Percentiles rank a stretch among this genome's conserved stretches.
phyloP scores from a whole-genome alignment of 108 stramenopile genomes.

The Phaeodactylum tricornutum region DNA sequence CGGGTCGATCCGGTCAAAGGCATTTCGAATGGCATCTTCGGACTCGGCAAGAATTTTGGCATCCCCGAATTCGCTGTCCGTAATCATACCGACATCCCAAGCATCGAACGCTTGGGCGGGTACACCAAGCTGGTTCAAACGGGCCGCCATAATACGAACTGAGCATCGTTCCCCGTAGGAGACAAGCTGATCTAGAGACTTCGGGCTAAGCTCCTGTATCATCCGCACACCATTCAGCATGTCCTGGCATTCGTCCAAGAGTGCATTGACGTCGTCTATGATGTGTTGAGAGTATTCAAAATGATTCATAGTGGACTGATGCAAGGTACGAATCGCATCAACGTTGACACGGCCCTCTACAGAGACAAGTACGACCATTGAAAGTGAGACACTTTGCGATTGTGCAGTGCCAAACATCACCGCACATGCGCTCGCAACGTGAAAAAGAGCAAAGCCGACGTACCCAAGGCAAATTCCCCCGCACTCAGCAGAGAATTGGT shows the following conservation, averaged over 20 bases:
- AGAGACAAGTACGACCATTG: too few relatives aligned
- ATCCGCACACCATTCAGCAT: conserved; percentile 87
- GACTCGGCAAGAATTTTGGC: conserved; percentile 64
- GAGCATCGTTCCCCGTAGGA: conserved; percentile 89
- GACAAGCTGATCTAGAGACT: conserved; percentile 85
- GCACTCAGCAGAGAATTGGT: conserved; percentile 85
- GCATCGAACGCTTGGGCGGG: conserved; percentile 91
- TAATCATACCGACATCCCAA: conserved; percentile 89
- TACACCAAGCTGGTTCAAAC: conserved; percentile 90
- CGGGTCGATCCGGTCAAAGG: conserved; percentile 68
- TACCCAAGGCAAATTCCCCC: conserved; percentile 84
- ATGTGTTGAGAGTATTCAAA: conserved; percentile 58
- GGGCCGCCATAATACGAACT: conserved; percentile 87
- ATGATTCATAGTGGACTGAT: conserved; percentile 54
- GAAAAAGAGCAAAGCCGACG: too few relatives aligned
- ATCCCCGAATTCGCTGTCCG: conserved; percentile 85
- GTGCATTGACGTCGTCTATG: conserved; percentile 42
- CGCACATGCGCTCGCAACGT: too few relatives aligned
- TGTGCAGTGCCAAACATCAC: too few relatives aligned
- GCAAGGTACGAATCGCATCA: conserved; percentile 85
- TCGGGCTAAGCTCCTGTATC: conserved; percentile 85
- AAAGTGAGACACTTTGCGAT: too few relatives aligned
- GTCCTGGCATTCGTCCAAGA: conserved; percentile 83
- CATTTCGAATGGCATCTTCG: conserved; percentile 42
- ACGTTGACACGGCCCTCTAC: conserved; percentile 80